Evolutionary conservation across 331 rosid species (phyloP).

Genomic region (Erythrophleum ivorense): DNA sequence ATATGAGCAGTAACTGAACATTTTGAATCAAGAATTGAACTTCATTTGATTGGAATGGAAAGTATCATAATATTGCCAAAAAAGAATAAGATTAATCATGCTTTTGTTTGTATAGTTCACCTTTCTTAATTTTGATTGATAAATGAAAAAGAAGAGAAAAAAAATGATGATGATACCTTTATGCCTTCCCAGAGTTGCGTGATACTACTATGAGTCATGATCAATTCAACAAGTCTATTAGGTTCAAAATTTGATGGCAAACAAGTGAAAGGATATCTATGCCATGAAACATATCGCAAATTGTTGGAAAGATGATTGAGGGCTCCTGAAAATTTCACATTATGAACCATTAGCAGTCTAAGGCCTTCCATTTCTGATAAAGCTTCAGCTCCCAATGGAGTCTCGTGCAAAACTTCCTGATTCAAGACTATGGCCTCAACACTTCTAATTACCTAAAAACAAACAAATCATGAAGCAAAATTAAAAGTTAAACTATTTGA

Average conservation of each 20-base stretch:
- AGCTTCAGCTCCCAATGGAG: not conserved
- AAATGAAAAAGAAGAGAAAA: no score
- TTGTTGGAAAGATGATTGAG: slow-evolving; percentile 10
- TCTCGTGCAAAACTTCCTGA: fast-evolving
- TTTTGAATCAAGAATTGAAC: no score
- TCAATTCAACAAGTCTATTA: not conserved
- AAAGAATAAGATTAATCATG: no score
- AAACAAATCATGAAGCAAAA: not conserved
- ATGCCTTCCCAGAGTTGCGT: not conserved
- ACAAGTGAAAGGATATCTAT: slow-evolving; percentile 4
- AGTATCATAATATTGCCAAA: no score
- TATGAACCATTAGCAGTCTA: not conserved
- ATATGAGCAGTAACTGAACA: no score
- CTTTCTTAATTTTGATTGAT: no score
- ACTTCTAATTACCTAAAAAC: not conserved
- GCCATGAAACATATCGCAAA: slow-evolving; percentile 4
- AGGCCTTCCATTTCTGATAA: not conserved
- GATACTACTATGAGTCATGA: not conserved
- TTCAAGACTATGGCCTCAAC: slow-evolving; percentile 18
- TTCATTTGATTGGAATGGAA: no score
- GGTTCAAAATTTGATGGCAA: slow-evolving; percentile 9
- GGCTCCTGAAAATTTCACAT: not conserved
- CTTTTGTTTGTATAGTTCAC: no score
- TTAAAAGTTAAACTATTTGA: no score
- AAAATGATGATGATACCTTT: not conserved